Evolutionary conservation across 371 early-diverging fungal genomes (phyloP).

Genomic region (Circinella minor): DNA sequence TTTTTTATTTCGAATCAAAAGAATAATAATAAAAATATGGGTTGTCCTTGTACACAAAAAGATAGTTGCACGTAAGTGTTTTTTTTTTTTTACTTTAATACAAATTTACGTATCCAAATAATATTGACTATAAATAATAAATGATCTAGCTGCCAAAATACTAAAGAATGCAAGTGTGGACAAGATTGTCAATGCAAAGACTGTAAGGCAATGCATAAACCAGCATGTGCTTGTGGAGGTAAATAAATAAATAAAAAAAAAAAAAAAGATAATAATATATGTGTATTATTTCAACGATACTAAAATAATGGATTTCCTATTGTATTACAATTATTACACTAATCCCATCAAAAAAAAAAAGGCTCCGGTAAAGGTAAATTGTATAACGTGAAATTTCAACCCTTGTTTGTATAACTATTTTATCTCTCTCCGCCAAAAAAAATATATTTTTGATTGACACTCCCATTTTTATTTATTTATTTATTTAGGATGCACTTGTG

Average conservation of each 20-base stretch:
- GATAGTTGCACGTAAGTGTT: conserved; percentile 8
- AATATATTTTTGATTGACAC: neutral
- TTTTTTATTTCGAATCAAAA: neutral
- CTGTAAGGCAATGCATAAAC: conserved; percentile 12
- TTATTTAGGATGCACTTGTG: neutral
- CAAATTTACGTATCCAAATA: neutral
- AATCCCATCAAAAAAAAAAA: neutral
- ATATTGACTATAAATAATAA: neutral
- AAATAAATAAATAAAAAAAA: neutral
- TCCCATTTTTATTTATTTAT: neutral
- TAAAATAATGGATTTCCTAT: too few relatives aligned
- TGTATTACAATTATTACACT: too few relatives aligned
- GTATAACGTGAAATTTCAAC: neutral
- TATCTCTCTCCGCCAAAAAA: neutral
- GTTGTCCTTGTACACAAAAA: conserved; percentile 14
- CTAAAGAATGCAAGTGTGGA: conserved; percentile 12
- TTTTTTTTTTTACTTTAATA: neutral
- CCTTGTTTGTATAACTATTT: neutral
- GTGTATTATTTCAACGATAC: too few relatives aligned
- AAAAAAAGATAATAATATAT: neutral
- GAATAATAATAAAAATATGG: neutral
- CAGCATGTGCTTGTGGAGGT: conserved; percentile 12
- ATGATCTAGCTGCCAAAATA: conserved; percentile 2
- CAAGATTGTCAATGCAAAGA: conserved; percentile 6
- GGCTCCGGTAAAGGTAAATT: conserved; percentile 11